Percentiles rank a stretch among this genome's conserved stretches.
Evolutionary conservation across 2,329 filamentous ascomycete species (phyloP).

Genomic region (Fusarium solani-melongenae): DNA sequence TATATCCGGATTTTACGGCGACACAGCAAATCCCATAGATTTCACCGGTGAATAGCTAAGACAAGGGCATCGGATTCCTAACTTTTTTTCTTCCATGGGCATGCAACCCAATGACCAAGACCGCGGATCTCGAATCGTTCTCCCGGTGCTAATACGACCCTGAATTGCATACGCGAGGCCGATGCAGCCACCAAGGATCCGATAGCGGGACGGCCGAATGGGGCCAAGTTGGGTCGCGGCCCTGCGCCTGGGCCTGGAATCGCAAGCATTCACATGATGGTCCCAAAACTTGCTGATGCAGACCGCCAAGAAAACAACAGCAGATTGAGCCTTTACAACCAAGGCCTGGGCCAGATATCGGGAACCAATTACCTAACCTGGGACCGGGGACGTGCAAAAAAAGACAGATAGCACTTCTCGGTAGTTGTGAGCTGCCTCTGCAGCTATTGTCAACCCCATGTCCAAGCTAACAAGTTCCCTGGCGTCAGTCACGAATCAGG

Average conservation of each 20-base stretch:
- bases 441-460: slow-evolving; percentile 6
- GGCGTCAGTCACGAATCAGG: slow-evolving; percentile 32
- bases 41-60: not conserved
- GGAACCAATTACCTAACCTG: slow-evolving; percentile 21
- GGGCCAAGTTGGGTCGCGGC: slow-evolving; percentile 8
- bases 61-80: not conserved
- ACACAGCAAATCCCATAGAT: not conserved
- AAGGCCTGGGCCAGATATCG: slow-evolving; percentile 16
- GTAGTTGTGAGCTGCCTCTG: slow-evolving; percentile 13
- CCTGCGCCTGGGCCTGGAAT: not conserved
- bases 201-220: slow-evolving; percentile 27
- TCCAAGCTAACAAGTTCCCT: slow-evolving; percentile 17
- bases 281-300: slow-evolving; percentile 17
- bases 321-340: slow-evolving; percentile 3
- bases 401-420: slow-evolving; percentile 6
- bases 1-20: not conserved
- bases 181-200: slow-evolving; percentile 4
- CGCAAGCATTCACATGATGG: slow-evolving; percentile 22
- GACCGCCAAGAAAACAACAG: slow-evolving; percentile 23
- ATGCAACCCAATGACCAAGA: slow-evolving; percentile 4
- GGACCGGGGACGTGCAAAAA: slow-evolving; percentile 6
- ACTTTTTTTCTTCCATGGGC: not conserved
- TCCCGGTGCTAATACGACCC: slow-evolving; percentile 2
- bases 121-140: slow-evolving; percentile 22
- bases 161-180: slow-evolving; percentile 19